Percentiles rank a stretch among this genome's conserved stretches.
Evolutionary conservation across 306 rosid species (phyloP).

Genomic region (Vachellia collinsii): DNA sequence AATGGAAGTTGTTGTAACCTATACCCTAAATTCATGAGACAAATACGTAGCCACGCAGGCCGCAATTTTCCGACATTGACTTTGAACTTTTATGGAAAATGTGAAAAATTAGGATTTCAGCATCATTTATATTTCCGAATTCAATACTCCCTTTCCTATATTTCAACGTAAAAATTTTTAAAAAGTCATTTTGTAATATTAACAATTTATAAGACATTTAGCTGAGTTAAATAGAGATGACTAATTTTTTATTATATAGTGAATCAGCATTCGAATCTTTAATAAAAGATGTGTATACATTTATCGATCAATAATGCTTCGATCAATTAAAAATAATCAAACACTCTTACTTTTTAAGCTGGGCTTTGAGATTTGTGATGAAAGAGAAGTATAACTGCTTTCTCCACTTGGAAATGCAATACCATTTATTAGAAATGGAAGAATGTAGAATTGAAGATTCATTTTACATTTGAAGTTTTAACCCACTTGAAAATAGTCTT

Average conservation of each 20-base stretch:
- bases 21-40: not conserved
- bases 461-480: not conserved
- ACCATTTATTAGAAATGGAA: not conserved
- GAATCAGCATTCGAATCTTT: too few species aligned
- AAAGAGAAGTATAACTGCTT: not conserved
- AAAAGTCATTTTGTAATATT: too few species aligned
- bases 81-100: not conserved
- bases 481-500: too few species aligned
- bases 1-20: not conserved
- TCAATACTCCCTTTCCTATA: too few species aligned
- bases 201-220: too few species aligned
- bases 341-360: not conserved
- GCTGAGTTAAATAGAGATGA: too few species aligned
- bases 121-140: too few species aligned
- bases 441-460: not conserved
- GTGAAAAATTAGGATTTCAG: too few species aligned
- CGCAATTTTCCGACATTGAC: not conserved
- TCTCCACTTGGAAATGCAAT: not conserved
- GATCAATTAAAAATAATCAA: not conserved
- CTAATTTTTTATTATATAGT: too few species aligned
- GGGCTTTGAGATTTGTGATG: not conserved
- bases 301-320: too few species aligned
- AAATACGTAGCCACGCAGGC: not conserved
- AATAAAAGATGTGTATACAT: too few species aligned
- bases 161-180: too few species aligned